Conservation (phyloP, 345 rosid genomes). For the Toxicodendron radicans region DNA sequence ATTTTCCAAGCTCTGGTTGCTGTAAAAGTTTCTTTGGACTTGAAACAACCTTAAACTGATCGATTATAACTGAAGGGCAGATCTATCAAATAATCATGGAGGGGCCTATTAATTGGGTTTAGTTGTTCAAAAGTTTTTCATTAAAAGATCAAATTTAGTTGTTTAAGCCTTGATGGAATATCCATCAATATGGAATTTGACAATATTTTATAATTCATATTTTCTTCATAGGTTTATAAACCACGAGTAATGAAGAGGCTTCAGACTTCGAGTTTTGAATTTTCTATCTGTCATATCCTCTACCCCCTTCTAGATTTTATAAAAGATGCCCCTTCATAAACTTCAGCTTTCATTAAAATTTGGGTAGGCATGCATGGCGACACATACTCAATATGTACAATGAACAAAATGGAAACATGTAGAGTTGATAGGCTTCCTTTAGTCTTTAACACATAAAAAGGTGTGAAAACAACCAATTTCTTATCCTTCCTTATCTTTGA, state of each 20-base stretch:
- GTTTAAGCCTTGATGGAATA: not conserved
- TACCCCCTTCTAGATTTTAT: not conserved
- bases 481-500: not conserved
- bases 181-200: not conserved
- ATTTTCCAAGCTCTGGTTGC: not conserved
- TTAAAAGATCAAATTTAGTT: too few relatives aligned
- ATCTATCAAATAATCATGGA: not conserved
- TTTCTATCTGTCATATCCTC: not conserved
- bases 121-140: too few relatives aligned
- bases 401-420: not conserved
- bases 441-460: not conserved
- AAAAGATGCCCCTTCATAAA: not conserved
- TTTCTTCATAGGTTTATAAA: not conserved
- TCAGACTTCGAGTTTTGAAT: not conserved
- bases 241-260: not conserved
- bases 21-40: too few relatives aligned
- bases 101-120: not conserved
- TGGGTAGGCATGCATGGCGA: conserved; percentile 12
- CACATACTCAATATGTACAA: not conserved
- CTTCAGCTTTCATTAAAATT: not conserved
- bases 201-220: not conserved
- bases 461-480: not conserved
- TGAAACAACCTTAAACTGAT: too few relatives aligned
- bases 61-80: not conserved
- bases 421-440: not conserved